Base-by-base conservation (phyloP, 108 stramenopile species). In the Poteriospumella lacustris region DNA sequence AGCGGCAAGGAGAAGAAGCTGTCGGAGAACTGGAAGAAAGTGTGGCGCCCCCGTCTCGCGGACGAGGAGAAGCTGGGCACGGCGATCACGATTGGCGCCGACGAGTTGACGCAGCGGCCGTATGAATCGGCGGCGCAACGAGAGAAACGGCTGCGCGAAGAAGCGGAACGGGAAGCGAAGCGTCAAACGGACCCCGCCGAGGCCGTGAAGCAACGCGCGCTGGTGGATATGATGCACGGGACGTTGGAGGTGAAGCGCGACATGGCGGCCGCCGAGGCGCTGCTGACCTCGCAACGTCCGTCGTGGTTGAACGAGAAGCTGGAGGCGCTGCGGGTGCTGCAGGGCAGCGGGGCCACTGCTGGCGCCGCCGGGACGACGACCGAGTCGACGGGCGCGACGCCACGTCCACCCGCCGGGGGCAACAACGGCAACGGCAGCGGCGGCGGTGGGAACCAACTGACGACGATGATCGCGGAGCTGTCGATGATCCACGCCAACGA, bases 221-320 rank as follows among this genome's bases (percentile, higher is more conserved):
- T 86, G 24, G 70, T 80, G 39, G 88, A 89, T 38, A 90, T 90
- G 89, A 90, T 90, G 89, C 56, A 85, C 44, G 89, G 89, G 2
- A 90, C 88, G 24, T 79, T 90, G 3, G 89, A 88, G 58, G 85
- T 58, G 1, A 89, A 87, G 83, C 59, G 83, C 39, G 85, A 83
- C 39, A 33, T 29, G 12, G 39, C 36, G 5, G 59, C 84, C 5
- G 68, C 81, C 0, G 81, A 78, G 58, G 72, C 73, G 0, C 59
- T 41, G 0, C 60, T 88, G 24, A 3, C 36, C 36, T n/a, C n/a
- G 44, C 69, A 82, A 58, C 42, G 75, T 0, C 85, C 87, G 2
- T 80, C 56, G 15, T 88, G 87, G 85, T 75, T 88, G 78, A 69
- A 87, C 58, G n/a, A n/a, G n/a, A n/a, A n/a, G n/a, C n/a, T n/a